A percentile compares a stretch with the other conserved stretches of the same genome.
Evolutionary conservation across 306 rosid species (phyloP).

Genomic region (Pyrus betulifolia): DNA sequence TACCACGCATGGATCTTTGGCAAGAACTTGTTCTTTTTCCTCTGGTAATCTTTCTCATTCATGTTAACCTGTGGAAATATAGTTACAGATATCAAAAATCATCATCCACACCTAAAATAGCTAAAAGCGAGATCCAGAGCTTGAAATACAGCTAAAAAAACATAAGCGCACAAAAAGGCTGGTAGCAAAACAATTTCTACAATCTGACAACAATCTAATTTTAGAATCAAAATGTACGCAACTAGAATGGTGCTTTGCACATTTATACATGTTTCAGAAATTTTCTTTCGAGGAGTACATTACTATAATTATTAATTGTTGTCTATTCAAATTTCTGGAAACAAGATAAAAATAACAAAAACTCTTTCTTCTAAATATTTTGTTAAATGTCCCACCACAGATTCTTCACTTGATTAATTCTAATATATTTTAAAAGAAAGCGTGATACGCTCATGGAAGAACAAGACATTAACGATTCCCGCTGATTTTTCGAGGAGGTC

Average conservation of each 20-base stretch:
- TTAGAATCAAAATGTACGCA: neutral
- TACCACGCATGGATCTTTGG: conserved; percentile 98
- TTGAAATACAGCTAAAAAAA: neutral
- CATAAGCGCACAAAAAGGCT: neutral
- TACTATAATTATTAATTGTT: neutral
- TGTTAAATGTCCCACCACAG: neutral
- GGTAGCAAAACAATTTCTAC: neutral
- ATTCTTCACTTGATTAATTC: neutral
- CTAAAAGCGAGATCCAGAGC: neutral
- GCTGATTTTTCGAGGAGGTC: neutral
- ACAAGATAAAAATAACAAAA: neutral
- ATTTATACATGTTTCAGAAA: neutral
- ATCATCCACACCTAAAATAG: neutral
- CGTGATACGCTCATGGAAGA: neutral
- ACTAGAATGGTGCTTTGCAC: neutral
- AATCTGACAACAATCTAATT: neutral
- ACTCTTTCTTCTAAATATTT: neutral
- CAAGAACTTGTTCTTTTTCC: conserved; percentile 94
- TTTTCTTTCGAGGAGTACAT: neutral
- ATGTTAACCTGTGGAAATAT: conserved; percentile 70
- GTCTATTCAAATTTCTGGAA: neutral
- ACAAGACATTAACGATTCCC: neutral
- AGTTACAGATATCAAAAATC: neutral
- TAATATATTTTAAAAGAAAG: neutral
- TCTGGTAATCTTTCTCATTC: conserved; percentile 95